Evolutionary conservation across 2,329 filamentous ascomycete genomes (phyloP).

Genomic region (Pestalotiopsis sp.): DNA sequence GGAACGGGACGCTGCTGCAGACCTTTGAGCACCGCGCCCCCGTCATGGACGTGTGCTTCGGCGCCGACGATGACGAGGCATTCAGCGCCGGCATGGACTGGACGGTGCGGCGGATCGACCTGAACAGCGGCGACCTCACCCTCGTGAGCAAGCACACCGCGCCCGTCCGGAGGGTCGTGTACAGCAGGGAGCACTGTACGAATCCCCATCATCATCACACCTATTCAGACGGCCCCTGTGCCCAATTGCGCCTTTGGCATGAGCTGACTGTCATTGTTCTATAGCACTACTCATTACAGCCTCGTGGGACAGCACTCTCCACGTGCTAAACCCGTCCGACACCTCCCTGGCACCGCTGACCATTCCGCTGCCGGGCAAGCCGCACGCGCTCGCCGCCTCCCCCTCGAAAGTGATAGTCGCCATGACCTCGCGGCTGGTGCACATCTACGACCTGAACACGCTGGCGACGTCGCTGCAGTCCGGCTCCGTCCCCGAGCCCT

Average conservation of each 20-base stretch:
- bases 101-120: slow-evolving; percentile 77
- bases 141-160: slow-evolving; percentile 78
- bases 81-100: slow-evolving; percentile 88
- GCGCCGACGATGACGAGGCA: slow-evolving; percentile 77
- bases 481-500: slow-evolving; percentile 64
- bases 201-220: background rate
- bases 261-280: too few relatives aligned
- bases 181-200: slow-evolving; percentile 70
- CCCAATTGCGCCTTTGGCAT: background rate
- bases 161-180: slow-evolving; percentile 82
- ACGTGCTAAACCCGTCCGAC: slow-evolving; percentile 71
- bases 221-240: background rate
- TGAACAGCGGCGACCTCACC: slow-evolving; percentile 71
- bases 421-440: slow-evolving; percentile 90
- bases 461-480: slow-evolving; percentile 60
- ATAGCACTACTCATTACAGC: slow-evolving; percentile 79
- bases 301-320: slow-evolving; percentile 91
- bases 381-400: slow-evolving; percentile 81
- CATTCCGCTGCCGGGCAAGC: slow-evolving; percentile 79
- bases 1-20: slow-evolving; percentile 65
- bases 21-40: slow-evolving; percentile 83
- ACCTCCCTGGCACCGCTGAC: slow-evolving; percentile 58
- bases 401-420: slow-evolving; percentile 86
- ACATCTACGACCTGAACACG: slow-evolving; percentile 86
- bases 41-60: slow-evolving; percentile 90